Evolutionary conservation across 2,329 filamentous ascomycete species (phyloP).

Genomic region (Ilyonectria sp.): DNA sequence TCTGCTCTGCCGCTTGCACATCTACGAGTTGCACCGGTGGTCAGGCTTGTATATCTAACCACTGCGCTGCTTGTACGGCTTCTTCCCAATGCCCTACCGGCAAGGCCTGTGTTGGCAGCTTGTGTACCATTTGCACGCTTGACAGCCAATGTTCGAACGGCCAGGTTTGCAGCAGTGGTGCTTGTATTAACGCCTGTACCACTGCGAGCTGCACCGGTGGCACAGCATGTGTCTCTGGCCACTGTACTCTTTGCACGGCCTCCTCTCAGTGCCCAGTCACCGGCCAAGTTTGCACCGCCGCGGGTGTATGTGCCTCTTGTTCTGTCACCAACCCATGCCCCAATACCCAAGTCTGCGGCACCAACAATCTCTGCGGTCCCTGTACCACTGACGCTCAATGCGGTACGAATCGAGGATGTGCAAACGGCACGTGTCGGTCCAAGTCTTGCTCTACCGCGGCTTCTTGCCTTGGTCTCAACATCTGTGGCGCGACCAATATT

Average conservation of each 20-base stretch:
- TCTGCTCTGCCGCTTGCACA: background rate
- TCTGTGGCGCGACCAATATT: too few relatives aligned
- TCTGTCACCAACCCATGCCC: conserved; percentile 2
- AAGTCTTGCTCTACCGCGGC: background rate
- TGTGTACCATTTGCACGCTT: background rate
- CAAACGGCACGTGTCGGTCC: background rate
- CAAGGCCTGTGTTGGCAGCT: background rate
- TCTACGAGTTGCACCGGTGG: conserved; percentile 1
- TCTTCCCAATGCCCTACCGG: background rate
- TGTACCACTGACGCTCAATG: conserved; percentile 29
- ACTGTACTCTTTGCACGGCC: background rate
- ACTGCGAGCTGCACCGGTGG: background rate
- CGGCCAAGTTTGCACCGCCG: background rate
- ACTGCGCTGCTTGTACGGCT: background rate
- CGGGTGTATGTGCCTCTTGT: background rate
- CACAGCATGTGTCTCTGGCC: background rate
- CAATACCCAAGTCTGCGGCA: conserved; percentile 16
- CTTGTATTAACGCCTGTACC: background rate
- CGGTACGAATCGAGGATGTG: conserved; percentile 12
- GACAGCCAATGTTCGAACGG: background rate
- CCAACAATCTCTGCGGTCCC: conserved; percentile 7
- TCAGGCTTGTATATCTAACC: background rate
- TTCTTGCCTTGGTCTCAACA: conserved; percentile 2
- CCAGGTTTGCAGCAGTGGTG: background rate
- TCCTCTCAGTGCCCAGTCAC: background rate